Conservation (phyloP, 306 rosid species). For the Purshia tridentata region DNA sequence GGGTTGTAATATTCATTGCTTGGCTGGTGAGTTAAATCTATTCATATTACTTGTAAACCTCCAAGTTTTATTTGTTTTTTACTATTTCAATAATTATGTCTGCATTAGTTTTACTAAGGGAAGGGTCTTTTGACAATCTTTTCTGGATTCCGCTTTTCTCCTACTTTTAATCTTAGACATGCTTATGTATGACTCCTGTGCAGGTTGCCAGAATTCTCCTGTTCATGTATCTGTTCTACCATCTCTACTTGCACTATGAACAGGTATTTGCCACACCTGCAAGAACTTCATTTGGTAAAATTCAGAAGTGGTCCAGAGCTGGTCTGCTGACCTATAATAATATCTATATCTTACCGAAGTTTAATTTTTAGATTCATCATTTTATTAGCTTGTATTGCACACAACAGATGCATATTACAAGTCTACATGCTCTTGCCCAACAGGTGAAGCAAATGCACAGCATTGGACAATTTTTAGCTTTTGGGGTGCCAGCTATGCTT, state of each 20-base stretch:
- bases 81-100: not conserved
- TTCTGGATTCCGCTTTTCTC: not conserved
- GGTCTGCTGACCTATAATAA: not conserved
- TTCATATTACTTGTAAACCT: not conserved
- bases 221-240: constrained; percentile 78
- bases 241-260: constrained; percentile 78
- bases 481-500: constrained; percentile 63
- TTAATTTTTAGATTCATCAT: not conserved
- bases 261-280: constrained; percentile 53
- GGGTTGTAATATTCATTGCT: constrained; percentile 85
- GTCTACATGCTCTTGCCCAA: constrained; percentile 1
- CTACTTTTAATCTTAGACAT: constrained; percentile 1
- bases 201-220: constrained; percentile 93
- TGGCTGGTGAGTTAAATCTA: constrained; percentile 72
- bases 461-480: constrained; percentile 55
- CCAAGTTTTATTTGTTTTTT: not conserved
- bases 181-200: constrained; percentile 25
- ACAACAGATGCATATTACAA: not conserved
- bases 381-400: not conserved
- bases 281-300: constrained; percentile 10
- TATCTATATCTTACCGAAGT: not conserved
- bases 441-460: constrained; percentile 76
- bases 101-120: not conserved
- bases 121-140: constrained; percentile 9
- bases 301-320: constrained; percentile 7